Conservation (phyloP, 805 yeast genomes). For the Wickerhamiella brachini region DNA sequence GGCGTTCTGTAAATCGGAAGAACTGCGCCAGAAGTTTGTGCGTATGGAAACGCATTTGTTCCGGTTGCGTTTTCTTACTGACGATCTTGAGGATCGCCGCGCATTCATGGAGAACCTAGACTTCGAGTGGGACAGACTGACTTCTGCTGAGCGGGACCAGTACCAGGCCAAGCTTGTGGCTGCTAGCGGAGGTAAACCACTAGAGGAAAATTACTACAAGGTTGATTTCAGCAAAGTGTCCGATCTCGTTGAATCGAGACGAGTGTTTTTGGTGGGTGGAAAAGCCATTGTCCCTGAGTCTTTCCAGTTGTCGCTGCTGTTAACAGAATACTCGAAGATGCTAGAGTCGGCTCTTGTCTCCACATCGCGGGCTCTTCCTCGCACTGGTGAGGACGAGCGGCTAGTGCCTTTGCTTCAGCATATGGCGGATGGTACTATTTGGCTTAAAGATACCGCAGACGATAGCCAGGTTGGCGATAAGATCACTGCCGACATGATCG, state of each 20-base stretch:
- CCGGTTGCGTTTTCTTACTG: conserved; percentile 51
- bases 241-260: conserved; percentile 60
- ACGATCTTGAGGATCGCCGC: conserved; percentile 53
- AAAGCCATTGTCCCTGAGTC: conserved; percentile 74
- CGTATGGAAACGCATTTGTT: conserved; percentile 65
- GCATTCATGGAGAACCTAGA: conserved; percentile 53
- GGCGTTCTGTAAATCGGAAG: conserved; percentile 76
- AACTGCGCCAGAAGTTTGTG: conserved; percentile 64
- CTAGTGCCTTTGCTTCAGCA: conserved; percentile 72
- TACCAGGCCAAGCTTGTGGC: conserved; percentile 34
- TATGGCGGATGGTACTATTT: conserved; percentile 30
- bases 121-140: conserved; percentile 59
- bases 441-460: conserved; percentile 28
- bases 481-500: conserved; percentile 20
- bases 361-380: conserved; percentile 67
- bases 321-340: conserved; percentile 49
- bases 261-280: conserved; percentile 54
- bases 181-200: conserved; percentile 26
- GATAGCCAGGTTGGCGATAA: conserved; percentile 24
- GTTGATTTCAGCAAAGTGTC: conserved; percentile 75
- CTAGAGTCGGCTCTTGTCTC: conserved; percentile 40
- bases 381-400: conserved; percentile 85
- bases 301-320: conserved; percentile 56
- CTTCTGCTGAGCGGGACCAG: conserved; percentile 43
- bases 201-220: conserved; percentile 57